These are phyloP conservation scores for Phytopythium ostracodes DNA, from an alignment of 352 stramenopile species.

Conservation along the genomic window DNA sequence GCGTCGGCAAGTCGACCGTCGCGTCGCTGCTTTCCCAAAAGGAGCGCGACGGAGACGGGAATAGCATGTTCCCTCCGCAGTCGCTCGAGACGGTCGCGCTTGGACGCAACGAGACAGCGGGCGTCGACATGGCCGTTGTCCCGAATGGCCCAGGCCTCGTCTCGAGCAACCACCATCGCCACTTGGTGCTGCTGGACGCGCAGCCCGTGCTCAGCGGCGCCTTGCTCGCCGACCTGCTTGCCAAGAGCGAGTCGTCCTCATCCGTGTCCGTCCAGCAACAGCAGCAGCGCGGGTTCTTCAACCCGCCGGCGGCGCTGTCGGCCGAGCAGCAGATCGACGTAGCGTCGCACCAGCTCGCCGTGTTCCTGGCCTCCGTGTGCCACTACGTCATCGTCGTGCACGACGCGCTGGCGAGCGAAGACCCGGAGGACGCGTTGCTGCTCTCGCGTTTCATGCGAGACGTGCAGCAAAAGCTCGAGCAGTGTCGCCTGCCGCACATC, in stretches of 20 bases:
- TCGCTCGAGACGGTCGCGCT: slow-evolving; percentile 31
- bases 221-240: slow-evolving; percentile 41
- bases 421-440: slow-evolving; percentile 18
- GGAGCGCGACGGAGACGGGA: slow-evolving; percentile 1
- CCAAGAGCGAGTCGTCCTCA: slow-evolving; percentile 41
- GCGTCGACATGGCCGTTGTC: slow-evolving; percentile 55
- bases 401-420: slow-evolving; percentile 31
- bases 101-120: slow-evolving; percentile 37
- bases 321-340: slow-evolving; percentile 66
- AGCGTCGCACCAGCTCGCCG: slow-evolving; percentile 54
- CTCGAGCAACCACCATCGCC: slow-evolving; percentile 20
- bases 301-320: slow-evolving; percentile 38
- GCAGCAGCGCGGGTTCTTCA: slow-evolving; percentile 8
- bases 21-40: slow-evolving; percentile 45
- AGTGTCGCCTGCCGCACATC: slow-evolving; percentile 57
- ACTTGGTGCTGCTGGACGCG: slow-evolving; percentile 62
- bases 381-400: slow-evolving; percentile 76
- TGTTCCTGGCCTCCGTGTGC: slow-evolving; percentile 68
- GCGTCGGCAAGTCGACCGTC: slow-evolving; percentile 68
- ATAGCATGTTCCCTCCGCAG: slow-evolving; percentile 31
- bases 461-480: slow-evolving; percentile 43
- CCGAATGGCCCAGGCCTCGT: slow-evolving; percentile 11
- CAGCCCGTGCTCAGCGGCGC: slow-evolving; percentile 66
- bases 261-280: not conserved
- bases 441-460: slow-evolving; percentile 45